phyloP scores from a whole-genome alignment of 257 asterid genomes.

The Dorcoceras hygrometricum region DNA sequence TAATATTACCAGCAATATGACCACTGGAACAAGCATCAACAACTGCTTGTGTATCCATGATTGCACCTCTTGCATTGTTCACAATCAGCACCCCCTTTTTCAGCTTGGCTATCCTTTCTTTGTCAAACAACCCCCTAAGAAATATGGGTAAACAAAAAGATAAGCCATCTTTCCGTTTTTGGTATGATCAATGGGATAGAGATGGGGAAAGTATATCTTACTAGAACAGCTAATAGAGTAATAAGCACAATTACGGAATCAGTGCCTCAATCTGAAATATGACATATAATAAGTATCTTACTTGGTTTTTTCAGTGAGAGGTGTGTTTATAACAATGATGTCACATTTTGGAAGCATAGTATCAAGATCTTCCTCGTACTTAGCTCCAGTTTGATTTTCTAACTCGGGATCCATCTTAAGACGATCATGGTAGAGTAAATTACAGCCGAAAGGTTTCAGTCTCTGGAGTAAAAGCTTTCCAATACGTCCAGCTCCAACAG shows the following conservation, averaged over 20 bases:
- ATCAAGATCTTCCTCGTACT: constrained; percentile 85
- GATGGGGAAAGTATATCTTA: neutral
- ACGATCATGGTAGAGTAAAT: constrained; percentile 88
- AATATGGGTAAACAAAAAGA: constrained; percentile 10
- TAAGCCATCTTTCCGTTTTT: neutral
- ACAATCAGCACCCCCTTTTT: constrained; percentile 92
- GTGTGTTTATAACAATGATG: constrained; percentile 77
- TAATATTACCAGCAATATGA: constrained; percentile 75
- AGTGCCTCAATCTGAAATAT: neutral
- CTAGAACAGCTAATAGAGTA: neutral
- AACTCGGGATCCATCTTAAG: constrained; percentile 65
- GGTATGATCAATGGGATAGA: neutral
- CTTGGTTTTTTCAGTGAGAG: constrained; percentile 94
- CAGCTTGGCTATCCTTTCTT: constrained; percentile 74
- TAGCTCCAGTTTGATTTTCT: constrained; percentile 80
- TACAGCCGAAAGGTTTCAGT: constrained; percentile 89
- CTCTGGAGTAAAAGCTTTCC: constrained; percentile 87
- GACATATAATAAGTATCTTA: constrained; percentile 24
- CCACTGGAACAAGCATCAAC: constrained; percentile 92
- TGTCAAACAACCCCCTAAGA: constrained; percentile 81
- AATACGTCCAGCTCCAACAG: constrained; percentile 96
- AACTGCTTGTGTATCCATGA: constrained; percentile 99
- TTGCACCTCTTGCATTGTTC: constrained; percentile 97
- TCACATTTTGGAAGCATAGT: constrained; percentile 94
- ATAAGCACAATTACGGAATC: neutral